These are phyloP conservation scores for Nothophytophthora sp. DNA, from an alignment of 352 stramenopile species.

Conservation along the genomic window DNA sequence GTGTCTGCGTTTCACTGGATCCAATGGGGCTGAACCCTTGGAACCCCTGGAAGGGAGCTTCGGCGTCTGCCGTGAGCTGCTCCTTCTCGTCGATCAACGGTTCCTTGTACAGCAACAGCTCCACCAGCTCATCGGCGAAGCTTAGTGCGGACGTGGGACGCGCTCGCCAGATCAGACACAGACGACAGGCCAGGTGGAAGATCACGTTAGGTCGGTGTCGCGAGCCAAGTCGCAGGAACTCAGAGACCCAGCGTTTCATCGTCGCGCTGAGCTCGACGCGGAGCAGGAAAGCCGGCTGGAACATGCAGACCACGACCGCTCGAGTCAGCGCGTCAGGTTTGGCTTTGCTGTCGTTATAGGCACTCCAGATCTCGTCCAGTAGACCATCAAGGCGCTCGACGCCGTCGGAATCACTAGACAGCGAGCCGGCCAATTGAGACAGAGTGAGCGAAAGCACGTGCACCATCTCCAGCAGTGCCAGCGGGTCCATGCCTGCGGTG, in stretches of 20 bases:
- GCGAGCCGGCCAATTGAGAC: slow-evolving; percentile 36
- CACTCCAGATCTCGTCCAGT: slow-evolving; percentile 61
- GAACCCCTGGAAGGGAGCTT: slow-evolving; percentile 22
- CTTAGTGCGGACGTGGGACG: slow-evolving; percentile 41
- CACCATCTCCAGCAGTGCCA: slow-evolving; percentile 66
- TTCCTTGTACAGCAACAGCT: slow-evolving; percentile 77
- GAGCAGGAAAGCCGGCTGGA: slow-evolving; percentile 71
- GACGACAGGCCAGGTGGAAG: slow-evolving; percentile 71
- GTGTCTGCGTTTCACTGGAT: slow-evolving; percentile 12
- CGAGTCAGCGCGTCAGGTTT: slow-evolving; percentile 71
- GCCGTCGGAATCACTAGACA: slow-evolving; percentile 22
- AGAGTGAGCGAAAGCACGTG: slow-evolving; percentile 61
- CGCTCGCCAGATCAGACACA: slow-evolving; percentile 68
- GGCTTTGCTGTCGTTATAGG: slow-evolving; percentile 68
- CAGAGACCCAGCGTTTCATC: slow-evolving; percentile 65
- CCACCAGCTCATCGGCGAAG: slow-evolving; percentile 71
- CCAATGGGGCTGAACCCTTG: slow-evolving; percentile 14
- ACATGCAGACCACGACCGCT: slow-evolving; percentile 65
- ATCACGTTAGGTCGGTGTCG: slow-evolving; percentile 73
- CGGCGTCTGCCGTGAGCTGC: slow-evolving; percentile 26
- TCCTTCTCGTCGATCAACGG: slow-evolving; percentile 73
- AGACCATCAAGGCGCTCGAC: slow-evolving; percentile 37
- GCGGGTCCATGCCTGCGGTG: slow-evolving; percentile 54
- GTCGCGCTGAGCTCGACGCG: slow-evolving; percentile 17
- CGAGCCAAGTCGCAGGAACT: slow-evolving; percentile 54